Base-by-base conservation (phyloP, 2,329 filamentous ascomycete species). In the Calonectria ilicicola region DNA sequence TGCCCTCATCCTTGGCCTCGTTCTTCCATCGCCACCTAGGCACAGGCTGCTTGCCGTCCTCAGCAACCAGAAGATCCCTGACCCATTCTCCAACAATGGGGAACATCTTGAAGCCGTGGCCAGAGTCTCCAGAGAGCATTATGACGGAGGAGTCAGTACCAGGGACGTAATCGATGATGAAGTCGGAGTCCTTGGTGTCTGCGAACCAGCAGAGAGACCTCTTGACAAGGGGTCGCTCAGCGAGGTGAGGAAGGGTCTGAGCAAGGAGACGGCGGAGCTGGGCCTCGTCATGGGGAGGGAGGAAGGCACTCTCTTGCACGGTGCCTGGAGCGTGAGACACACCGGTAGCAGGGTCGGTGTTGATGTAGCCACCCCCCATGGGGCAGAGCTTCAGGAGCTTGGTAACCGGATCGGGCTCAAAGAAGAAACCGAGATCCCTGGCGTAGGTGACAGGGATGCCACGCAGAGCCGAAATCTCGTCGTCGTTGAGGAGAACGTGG, bases 51-150 rank as follows among this genome's bases (percentile, higher is more conserved):
- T 76, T 67, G 7, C 81, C 69, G 1, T 72, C 77, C 0, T 83
- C 82, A 2, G 84, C 81, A 26, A 85, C 82, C 0, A 92, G 64
- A 6, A 91, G 75, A 14, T 86, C 83, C 51, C 81, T 83, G 2
- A 91, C 86, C 85, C 88, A 92, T n/a, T 82, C 79, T 0, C 91
- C 90, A n/a, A 90, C 83, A 27, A 91, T 86, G 0, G 90, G 90
- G 60, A 92, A 87, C 87, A 92, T 90, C 81, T 92, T 92, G 80
- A 92, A 92, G 0, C 87, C 89, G 76, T 92, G 90, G 0, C 90
- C 91, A 1, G 90, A 92, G 76, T 92, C 91, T 0, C 90, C 90
- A 0, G 88, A 87, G 0, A 89, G 74, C 0, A 91, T 78, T 2
- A 92, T 80, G 2, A 92, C 83, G 0, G 77, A 75, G 0, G 85